Conservation (phyloP, 1,139 yeast genomes). For the Pichia sp. region DNA sequence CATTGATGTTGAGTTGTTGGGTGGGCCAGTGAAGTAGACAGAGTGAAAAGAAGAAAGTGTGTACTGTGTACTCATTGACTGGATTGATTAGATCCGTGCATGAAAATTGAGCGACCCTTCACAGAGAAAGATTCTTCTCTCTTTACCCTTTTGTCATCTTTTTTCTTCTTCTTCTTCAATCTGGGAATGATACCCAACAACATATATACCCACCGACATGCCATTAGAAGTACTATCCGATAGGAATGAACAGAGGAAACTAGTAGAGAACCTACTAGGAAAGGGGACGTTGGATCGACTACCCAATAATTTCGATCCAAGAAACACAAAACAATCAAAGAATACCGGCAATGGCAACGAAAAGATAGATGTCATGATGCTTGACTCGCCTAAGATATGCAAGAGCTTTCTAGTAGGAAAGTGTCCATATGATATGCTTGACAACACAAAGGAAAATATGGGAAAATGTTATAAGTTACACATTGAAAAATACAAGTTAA, state of each 20-base stretch:
- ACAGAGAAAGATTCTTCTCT: no score
- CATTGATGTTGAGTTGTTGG: no score
- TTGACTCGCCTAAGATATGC: constrained; percentile 71
- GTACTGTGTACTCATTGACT: no score
- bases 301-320: constrained; percentile 26
- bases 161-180: background rate
- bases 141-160: no score
- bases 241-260: constrained; percentile 65
- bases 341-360: constrained; percentile 4
- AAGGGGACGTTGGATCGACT: constrained; percentile 45
- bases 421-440: constrained; percentile 87
- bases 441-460: constrained; percentile 79
- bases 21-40: no score
- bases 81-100: no score
- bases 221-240: constrained; percentile 37
- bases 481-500: constrained; percentile 69
- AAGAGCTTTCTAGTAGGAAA: constrained; percentile 79
- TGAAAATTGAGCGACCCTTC: no score
- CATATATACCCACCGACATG: background rate
- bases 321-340: constrained; percentile 5
- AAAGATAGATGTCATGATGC: constrained; percentile 23
- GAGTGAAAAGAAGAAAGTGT: no score
- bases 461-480: constrained; percentile 83
- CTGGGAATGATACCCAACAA: no score
- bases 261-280: constrained; percentile 84